Percentiles rank a stretch among this genome's conserved stretches.
Conservation (phyloP, 2,329 filamentous ascomycete species). For the Tolypocladium sp. region DNA sequence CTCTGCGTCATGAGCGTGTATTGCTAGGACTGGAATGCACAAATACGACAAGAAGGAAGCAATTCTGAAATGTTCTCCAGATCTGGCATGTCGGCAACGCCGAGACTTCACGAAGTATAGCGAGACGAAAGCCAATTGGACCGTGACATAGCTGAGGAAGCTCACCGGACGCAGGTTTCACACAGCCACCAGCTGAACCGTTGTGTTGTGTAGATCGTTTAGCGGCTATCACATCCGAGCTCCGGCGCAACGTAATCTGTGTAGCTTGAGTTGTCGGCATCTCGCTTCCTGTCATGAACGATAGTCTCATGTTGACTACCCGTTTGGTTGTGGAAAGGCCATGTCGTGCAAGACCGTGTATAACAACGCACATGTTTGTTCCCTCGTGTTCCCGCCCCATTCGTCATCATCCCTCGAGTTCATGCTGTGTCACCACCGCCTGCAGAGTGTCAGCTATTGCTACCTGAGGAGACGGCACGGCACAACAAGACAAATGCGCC, state of each 20-base stretch:
- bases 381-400: too few relatives aligned
- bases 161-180: not conserved
- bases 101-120: not conserved
- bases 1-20: not conserved
- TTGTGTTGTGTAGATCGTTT: not conserved
- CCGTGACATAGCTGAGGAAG: too few relatives aligned
- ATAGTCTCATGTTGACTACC: not conserved
- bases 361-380: too few relatives aligned
- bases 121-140: not conserved
- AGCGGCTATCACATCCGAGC: not conserved
- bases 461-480: not conserved
- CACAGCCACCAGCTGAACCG: not conserved
- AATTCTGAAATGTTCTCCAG: not conserved
- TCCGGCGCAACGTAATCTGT: not conserved
- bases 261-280: not conserved
- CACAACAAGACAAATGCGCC: not conserved
- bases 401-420: too few relatives aligned
- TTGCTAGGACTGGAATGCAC: too few relatives aligned
- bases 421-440: too few relatives aligned
- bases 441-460: not conserved
- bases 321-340: not conserved
- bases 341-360: not conserved
- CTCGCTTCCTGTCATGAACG: not conserved
- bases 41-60: not conserved
- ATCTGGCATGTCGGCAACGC: not conserved